These are phyloP conservation scores for Phytophthora ramorum DNA, from an alignment of 352 stramenopile genomes.

Conservation along the genomic window DNA sequence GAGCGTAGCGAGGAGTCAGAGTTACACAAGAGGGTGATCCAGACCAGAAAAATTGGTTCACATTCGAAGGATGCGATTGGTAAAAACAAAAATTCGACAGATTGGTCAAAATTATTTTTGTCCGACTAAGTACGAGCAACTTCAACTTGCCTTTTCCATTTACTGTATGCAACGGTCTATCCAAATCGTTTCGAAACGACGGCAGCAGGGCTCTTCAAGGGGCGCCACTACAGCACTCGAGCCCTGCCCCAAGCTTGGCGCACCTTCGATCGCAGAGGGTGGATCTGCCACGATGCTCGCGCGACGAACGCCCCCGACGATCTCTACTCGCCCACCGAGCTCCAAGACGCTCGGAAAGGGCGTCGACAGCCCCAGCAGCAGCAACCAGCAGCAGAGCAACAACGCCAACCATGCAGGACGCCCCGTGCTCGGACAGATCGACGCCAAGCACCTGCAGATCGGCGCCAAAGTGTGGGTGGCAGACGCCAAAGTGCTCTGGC, in stretches of 20 bases:
- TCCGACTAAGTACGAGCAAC: conserved; percentile 25
- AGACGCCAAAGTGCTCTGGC: conserved; percentile 79
- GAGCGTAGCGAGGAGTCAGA: neutral
- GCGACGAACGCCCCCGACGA: conserved; percentile 17
- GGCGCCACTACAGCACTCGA: conserved; percentile 10
- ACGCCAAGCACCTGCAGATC: conserved; percentile 51
- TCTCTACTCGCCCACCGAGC: conserved; percentile 28
- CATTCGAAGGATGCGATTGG: no score
- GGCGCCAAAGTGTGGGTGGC: conserved; percentile 81
- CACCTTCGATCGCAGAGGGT: conserved; percentile 15
- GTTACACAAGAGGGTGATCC: neutral
- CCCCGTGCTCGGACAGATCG: conserved; percentile 50
- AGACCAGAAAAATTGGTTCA: no score
- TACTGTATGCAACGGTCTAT: neutral
- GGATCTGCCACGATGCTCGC: conserved; percentile 26
- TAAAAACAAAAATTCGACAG: no score
- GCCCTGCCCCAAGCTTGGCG: neutral
- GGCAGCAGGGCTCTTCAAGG: conserved; percentile 2
- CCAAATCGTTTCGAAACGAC: conserved; percentile 31
- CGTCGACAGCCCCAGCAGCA: conserved; percentile 29
- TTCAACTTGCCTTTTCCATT: conserved; percentile 22
- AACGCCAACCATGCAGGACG: conserved; percentile 18
- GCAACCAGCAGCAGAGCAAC: conserved; percentile 27
- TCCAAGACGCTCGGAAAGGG: conserved; percentile 29
- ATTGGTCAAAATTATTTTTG: no score